phyloP scores from a whole-genome alignment of 768 basidiomycete species.

The Pleurotus citrinopileatus region DNA sequence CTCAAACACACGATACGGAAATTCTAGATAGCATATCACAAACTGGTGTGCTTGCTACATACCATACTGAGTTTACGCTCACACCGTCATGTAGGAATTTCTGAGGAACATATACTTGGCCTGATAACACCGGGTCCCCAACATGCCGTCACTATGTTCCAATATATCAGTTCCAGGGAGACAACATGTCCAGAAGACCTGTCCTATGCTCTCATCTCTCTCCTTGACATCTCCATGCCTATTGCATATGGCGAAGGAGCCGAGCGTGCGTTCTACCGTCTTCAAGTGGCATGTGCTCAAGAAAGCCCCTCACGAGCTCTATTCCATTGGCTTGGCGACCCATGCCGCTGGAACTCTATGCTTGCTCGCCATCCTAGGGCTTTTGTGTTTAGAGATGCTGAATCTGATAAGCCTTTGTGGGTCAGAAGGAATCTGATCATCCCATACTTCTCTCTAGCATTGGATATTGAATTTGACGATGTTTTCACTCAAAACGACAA shows the following conservation, averaged over 20 bases:
- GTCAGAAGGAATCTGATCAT: not conserved
- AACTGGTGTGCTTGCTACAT: not conserved
- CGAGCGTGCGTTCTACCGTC: slow-evolving; percentile 1
- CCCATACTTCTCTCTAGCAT: not conserved
- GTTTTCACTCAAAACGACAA: not conserved
- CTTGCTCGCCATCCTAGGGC: not conserved
- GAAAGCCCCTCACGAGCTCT: too few relatives aligned
- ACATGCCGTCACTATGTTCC: not conserved
- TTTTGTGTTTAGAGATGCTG: too few relatives aligned
- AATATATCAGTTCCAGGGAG: not conserved
- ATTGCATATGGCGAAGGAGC: slow-evolving; percentile 2
- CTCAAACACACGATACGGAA: too few relatives aligned
- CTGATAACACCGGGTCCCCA: not conserved
- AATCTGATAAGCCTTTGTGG: too few relatives aligned
- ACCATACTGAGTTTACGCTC: not conserved
- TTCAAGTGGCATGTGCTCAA: not conserved
- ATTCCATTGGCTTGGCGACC: not conserved
- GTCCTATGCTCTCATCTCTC: not conserved
- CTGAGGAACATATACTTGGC: not conserved
- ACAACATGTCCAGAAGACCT: slow-evolving; percentile 1
- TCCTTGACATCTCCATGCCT: not conserved
- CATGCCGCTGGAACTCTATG: slow-evolving; percentile 1
- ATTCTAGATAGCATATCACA: not conserved
- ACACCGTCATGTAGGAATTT: not conserved
- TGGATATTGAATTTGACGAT: not conserved